Evolutionary conservation across 2,329 filamentous ascomycete genomes (phyloP), one percentile per base, ranked within the genome.

Genomic region (Pseudogymnoascus sp.): DNA sequence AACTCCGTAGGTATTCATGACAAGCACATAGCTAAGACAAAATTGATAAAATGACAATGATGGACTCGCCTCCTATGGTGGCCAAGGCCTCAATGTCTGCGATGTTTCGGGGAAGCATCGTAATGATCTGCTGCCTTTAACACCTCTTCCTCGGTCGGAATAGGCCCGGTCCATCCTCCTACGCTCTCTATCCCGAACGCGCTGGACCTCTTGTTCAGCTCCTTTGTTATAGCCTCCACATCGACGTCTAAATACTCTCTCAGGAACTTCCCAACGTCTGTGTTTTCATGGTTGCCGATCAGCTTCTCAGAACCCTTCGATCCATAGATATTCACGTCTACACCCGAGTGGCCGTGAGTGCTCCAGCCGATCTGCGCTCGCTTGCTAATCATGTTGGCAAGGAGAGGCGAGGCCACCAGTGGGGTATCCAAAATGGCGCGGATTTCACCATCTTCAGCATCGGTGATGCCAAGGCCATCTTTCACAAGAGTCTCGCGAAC

Each of bases 321-420:
- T 59, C 89, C 88, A 76, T 97, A 99, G 67, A 99, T 90, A 74
- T 99, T 99, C 57, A 99, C 94, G 72, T 99, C 94, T 6, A 94
- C 92, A 59, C 88, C 94, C 18, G 87, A 89, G 76, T 99, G 94
- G 28, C 94, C 94, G 73, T 97, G 93, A 0, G 92, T 96, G 65
- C 84, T 87, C 94, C 94, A 99, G 12, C 94, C 95, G 43, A 96
- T 84, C 70, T 96, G 91, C 1, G 92, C 90, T 63, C 94, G 85
- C 4, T 89, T 82, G 67, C 90, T 96, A 67, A 97, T 84, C 78
- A 99, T 93, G 70, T 90, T 86, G 0, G 92, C 86, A 71, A 97
- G 89, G 1, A 82, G 77, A 3, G 79, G 74, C 33, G 80, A 76
- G 9, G 86, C 80, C 3, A 75, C 73, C 1, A 78, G 77, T 0